These are phyloP conservation scores for Basidiobolus heterosporus DNA, from an alignment of 371 early-diverging fungal species.

Conservation along the genomic window DNA sequence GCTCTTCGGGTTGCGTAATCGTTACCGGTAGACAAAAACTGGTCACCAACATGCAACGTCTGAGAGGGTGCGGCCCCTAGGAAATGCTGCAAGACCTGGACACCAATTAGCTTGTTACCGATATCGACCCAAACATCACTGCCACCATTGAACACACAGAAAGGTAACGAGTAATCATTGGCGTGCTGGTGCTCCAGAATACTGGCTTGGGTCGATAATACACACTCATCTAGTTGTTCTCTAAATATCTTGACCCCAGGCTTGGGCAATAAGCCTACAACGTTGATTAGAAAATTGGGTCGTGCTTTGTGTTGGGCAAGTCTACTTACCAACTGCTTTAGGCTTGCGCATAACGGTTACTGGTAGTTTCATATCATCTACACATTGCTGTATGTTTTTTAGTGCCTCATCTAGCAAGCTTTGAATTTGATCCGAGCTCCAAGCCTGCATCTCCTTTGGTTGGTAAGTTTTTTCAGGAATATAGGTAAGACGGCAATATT, in stretches of 20 bases:
- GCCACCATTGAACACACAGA: conserved; percentile 79
- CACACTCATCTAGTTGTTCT: conserved; percentile 31
- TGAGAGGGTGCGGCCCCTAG: conserved; percentile 29
- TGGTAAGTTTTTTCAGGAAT: conserved; percentile 31
- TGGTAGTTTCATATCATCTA: conserved; percentile 37
- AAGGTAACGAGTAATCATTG: conserved; percentile 38
- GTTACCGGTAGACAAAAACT: conserved; percentile 73
- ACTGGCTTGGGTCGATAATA: conserved; percentile 35
- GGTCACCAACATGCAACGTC: conserved; percentile 71
- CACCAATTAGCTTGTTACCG: conserved; percentile 56
- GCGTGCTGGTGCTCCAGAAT: conserved; percentile 27
- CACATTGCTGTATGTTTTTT: conserved; percentile 28
- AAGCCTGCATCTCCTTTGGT: conserved; percentile 19
- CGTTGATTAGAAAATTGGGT: neutral
- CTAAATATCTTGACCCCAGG: conserved; percentile 16
- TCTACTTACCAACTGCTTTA: conserved; percentile 44
- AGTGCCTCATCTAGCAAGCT: conserved; percentile 53
- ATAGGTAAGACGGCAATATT: conserved; percentile 33
- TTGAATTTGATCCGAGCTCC: conserved; percentile 30
- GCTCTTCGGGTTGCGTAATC: conserved; percentile 58
- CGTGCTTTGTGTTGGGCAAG: neutral
- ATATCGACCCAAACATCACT: conserved; percentile 15
- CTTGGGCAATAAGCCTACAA: conserved; percentile 13
- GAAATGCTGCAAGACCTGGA: conserved; percentile 40
- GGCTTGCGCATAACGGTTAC: conserved; percentile 47